Evolutionary conservation across 2,329 filamentous ascomycete genomes (phyloP).

Genomic region (Aureobasidium pullulans): DNA sequence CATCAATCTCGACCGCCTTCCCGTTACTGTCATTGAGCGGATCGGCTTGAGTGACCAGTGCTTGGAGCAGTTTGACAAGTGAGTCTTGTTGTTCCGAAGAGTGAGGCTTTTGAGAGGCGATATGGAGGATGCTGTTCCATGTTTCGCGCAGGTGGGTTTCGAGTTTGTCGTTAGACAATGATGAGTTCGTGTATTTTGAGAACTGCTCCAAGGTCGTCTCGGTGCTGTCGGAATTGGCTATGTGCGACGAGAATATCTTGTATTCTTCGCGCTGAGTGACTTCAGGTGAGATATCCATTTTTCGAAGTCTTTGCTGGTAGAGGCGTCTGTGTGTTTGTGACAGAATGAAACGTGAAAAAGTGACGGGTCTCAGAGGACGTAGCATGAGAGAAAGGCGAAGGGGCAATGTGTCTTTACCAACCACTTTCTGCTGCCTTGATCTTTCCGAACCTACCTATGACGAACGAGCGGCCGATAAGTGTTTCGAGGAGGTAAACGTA

Average conservation of each 20-base stretch:
- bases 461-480: background rate
- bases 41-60: background rate
- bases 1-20: background rate
- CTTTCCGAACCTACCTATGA: background rate
- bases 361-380: background rate
- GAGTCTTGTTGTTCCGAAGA: background rate
- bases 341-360: background rate
- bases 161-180: background rate
- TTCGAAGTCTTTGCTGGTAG: background rate
- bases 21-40: background rate
- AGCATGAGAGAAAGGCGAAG: background rate
- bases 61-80: background rate
- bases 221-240: background rate
- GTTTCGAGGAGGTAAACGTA: background rate
- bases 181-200: background rate
- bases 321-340: background rate
- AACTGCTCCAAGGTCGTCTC: background rate
- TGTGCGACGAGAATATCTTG: background rate
- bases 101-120: background rate
- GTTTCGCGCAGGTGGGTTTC: background rate
- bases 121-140: background rate
- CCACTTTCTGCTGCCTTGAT: background rate
- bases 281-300: background rate
- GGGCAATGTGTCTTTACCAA: background rate
- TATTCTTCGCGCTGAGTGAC: background rate